A percentile compares a stretch with the other conserved stretches of the same genome.
Conservation (phyloP, 768 basidiomycete genomes). For the Auriscalpium vulgare region DNA sequence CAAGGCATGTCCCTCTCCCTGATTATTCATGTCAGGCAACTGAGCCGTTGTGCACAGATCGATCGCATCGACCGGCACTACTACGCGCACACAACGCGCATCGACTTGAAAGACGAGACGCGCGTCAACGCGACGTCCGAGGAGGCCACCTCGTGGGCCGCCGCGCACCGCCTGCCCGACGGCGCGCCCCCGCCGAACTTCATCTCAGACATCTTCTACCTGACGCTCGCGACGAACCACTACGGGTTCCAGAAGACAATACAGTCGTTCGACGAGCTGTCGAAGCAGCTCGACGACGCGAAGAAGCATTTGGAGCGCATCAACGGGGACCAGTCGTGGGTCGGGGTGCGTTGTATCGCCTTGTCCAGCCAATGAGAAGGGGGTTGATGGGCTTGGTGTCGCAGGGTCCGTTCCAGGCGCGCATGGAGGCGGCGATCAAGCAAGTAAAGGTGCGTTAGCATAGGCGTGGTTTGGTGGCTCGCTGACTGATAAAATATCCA, state of each 20-base stretch:
- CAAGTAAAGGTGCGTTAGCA: constrained; percentile 54
- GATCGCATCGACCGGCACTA: constrained; percentile 85
- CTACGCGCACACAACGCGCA: constrained; percentile 61
- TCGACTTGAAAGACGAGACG: constrained; percentile 83
- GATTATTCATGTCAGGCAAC: not conserved
- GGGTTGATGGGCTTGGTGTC: constrained; percentile 1
- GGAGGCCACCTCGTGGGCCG: constrained; percentile 71
- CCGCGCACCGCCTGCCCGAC: constrained; percentile 35
- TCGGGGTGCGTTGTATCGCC: constrained; percentile 45
- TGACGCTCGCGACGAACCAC: constrained; percentile 81
- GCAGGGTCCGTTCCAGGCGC: constrained; percentile 66
- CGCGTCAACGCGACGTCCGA: constrained; percentile 89
- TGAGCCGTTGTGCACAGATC: constrained; percentile 42
- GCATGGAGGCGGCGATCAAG: constrained; percentile 70
- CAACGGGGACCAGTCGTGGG: constrained; percentile 74
- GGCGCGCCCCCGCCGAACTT: constrained; percentile 77
- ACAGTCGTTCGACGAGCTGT: constrained; percentile 62
- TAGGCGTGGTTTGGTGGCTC: not conserved
- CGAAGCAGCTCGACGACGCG: constrained; percentile 69
- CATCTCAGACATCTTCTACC: constrained; percentile 91
- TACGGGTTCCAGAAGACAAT: constrained; percentile 82
- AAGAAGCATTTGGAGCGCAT: constrained; percentile 70
- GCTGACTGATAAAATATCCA: constrained; percentile 19
- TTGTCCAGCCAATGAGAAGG: not conserved
- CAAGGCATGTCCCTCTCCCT: constrained; percentile 45